These are phyloP conservation scores for Fusarium sp. DNA, from an alignment of 2,329 filamentous ascomycete genomes.

Conservation along the genomic window DNA sequence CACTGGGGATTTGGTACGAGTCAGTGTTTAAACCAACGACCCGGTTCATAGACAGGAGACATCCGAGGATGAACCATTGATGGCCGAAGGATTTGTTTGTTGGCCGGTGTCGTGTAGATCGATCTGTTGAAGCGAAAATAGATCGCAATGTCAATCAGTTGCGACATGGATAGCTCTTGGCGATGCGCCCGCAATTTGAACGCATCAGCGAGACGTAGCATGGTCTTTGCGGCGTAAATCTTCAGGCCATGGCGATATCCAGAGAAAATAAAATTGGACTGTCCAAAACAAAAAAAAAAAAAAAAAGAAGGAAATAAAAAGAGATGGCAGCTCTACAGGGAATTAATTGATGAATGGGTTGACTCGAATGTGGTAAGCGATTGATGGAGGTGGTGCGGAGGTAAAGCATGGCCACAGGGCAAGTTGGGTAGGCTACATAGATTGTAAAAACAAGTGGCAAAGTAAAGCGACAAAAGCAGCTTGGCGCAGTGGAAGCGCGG, in stretches of 20 bases:
- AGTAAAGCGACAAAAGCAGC: constrained; percentile 25
- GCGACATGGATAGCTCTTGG: neutral
- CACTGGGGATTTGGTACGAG: neutral
- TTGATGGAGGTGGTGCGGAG: neutral
- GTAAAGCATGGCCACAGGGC: neutral
- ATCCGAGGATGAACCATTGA: neutral
- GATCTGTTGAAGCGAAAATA: neutral
- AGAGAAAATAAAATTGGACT: neutral
- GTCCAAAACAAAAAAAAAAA: no score
- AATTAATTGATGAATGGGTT: neutral
- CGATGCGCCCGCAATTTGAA: neutral
- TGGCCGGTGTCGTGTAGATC: neutral
- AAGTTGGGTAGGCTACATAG: neutral
- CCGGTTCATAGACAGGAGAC: neutral
- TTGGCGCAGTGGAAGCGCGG: constrained; percentile 34
- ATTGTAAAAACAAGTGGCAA: neutral
- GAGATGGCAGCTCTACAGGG: neutral
- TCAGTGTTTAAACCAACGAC: neutral
- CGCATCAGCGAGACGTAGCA: neutral
- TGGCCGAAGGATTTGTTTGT: neutral
- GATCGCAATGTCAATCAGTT: neutral
- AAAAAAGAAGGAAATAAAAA: no score
- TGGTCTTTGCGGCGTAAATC: neutral
- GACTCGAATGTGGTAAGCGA: neutral
- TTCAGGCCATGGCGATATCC: neutral